These are phyloP conservation scores for Candida parachauliodes DNA, from an alignment of 805 yeast species.

Conservation along the genomic window DNA sequence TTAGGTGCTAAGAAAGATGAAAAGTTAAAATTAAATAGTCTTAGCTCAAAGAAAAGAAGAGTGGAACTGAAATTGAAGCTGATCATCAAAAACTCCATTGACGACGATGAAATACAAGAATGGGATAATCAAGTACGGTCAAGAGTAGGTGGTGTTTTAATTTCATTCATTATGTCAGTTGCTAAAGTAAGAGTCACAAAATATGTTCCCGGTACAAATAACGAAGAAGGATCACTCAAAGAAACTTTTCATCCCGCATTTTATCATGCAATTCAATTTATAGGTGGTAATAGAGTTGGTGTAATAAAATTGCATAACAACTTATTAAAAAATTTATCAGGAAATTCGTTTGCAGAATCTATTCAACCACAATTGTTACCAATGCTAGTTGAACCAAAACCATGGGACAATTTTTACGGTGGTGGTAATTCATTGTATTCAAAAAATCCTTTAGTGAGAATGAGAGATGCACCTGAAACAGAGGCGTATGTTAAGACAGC, in stretches of 20 bases:
- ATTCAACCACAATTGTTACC: conserved; percentile 87
- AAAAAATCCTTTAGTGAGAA: conserved; percentile 63
- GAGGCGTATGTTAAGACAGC: conserved; percentile 85
- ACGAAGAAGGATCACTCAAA: conserved; percentile 45
- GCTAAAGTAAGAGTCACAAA: conserved; percentile 81
- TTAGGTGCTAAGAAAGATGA: conserved; percentile 55
- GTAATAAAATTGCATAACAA: conserved; percentile 71
- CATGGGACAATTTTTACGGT: conserved; percentile 76
- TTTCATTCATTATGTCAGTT: conserved; percentile 71
- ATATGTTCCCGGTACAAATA: conserved; percentile 51
- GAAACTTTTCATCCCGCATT: conserved; percentile 84
- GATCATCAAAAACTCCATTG: conserved; percentile 1
- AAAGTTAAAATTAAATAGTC: conserved; percentile 24
- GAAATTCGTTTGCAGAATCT: conserved; percentile 59
- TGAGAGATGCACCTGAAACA: conserved; percentile 86
- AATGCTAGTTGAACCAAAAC: conserved; percentile 86
- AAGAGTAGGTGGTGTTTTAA: conserved; percentile 76
- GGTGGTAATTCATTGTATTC: conserved; percentile 90
- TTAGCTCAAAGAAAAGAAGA: conserved; percentile 1
- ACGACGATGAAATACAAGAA: conserved; percentile 14
- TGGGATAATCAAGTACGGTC: conserved; percentile 37
- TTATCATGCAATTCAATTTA: conserved; percentile 80
- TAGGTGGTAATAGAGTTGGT: conserved; percentile 76
- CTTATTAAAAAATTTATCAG: conserved; percentile 62
- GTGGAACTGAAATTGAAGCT: conserved; percentile 1